Percentiles rank a stretch among this genome's conserved stretches.
Conservation (phyloP, 257 asterid genomes). For the Solanum rostratum region DNA sequence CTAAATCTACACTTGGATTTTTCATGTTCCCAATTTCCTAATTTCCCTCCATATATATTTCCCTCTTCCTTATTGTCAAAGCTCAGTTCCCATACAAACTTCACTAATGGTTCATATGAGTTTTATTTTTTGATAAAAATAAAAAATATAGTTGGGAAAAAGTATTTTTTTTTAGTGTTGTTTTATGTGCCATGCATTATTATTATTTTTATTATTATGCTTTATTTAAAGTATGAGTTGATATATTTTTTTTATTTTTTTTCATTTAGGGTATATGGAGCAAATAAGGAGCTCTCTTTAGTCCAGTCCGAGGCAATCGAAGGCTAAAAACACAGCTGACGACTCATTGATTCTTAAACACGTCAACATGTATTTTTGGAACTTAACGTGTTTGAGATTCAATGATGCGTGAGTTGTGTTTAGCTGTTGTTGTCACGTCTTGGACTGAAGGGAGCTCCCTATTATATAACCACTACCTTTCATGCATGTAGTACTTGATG, state of each 20-base stretch:
- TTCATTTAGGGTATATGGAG: constrained; percentile 11
- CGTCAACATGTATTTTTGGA: not conserved
- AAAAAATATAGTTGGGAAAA: not conserved
- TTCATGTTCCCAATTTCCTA: constrained; percentile 21
- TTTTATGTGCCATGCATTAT: not conserved
- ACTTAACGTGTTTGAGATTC: constrained; percentile 45
- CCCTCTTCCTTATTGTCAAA: not conserved
- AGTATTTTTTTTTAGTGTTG: no score
- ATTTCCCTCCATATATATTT: not conserved
- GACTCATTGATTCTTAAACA: constrained; percentile 77
- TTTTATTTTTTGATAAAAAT: not conserved
- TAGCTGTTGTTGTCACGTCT: constrained; percentile 63
- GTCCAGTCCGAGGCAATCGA: constrained; percentile 73
- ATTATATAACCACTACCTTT: not conserved
- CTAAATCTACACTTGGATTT: constrained; percentile 25
- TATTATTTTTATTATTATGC: no score
- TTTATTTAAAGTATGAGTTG: not conserved
- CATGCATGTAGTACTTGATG: not conserved
- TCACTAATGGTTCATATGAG: not conserved
- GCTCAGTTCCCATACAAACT: not conserved
- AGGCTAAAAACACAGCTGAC: constrained; percentile 55
- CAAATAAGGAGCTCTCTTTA: constrained; percentile 63
- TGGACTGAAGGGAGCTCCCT: constrained; percentile 99
- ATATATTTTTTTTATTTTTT: not conserved
- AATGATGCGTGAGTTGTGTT: constrained; percentile 75